Base-by-base conservation (phyloP, 768 basidiomycete genomes). In the Brasilioporus rufonigricans region DNA sequence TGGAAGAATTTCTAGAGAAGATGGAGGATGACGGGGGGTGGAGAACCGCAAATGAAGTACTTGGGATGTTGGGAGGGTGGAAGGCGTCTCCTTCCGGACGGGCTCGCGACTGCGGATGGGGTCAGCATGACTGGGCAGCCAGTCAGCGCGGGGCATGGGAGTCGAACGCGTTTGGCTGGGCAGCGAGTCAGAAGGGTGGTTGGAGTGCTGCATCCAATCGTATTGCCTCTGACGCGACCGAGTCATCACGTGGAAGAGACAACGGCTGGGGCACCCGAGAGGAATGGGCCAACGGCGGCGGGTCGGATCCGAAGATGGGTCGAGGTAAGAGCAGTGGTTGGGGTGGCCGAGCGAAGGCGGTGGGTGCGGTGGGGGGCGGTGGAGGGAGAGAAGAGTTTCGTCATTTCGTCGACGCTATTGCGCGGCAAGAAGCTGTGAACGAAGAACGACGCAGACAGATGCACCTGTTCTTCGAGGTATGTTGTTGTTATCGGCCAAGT, bases 391-490 rank as follows among this genome's bases (percentile, higher is more conserved):
- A 63, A 29, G 65, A 69, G 8, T 43, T 59, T 19, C 65, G 67
- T 35, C 51, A 70, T 3, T 81, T 83, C 55, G 77, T 80, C 13
- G 82, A 84, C 44, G 62, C 67, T 18, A 69, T 80, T 29, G 80
- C 81, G 4, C 70, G 65, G 16, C 72, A 72, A 51, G 65, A 73
- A 48, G 71, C 71, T 1, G 76, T 67, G 11, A 67, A 72, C 53
- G 71, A 72, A 16, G 72, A 73, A 32, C 74, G 75, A 23, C 77
- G 68, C 46, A 65, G 59, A 48, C 59, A 71, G 49, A 81, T 85
- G 81, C 75, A 82, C 61, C 29, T 54, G 21, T 85, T 85, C 59
- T 79, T 74, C 48, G 71, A 79, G 69, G 83, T 80, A 59, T 18
- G 76, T 26, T 5, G 1, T 21, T 18, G 16, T 11, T n/a, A 5